Conservation (phyloP, 2,329 filamentous ascomycete species). For the Ophiostoma triangulosporum region DNA sequence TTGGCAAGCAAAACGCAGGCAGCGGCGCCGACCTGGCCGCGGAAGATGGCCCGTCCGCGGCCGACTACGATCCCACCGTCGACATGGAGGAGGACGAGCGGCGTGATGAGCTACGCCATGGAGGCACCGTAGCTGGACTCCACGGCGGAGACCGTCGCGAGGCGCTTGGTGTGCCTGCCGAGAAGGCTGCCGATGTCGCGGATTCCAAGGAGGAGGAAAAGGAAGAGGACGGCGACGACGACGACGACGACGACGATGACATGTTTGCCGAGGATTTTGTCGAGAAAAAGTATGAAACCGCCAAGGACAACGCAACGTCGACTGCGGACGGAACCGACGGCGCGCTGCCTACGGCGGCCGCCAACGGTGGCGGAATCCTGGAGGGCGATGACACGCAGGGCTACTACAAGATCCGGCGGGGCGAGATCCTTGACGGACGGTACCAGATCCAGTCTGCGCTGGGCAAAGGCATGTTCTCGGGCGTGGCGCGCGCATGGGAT, state of each 20-base stretch:
- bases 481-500: constrained; percentile 81
- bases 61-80: constrained; percentile 78
- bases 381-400: constrained; percentile 92
- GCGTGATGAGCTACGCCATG: constrained; percentile 51
- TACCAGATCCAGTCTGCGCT: constrained; percentile 82
- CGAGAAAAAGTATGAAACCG: constrained; percentile 46
- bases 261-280: constrained; percentile 83
- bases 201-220: neutral
- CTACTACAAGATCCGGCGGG: constrained; percentile 89
- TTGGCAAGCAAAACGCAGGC: constrained; percentile 26
- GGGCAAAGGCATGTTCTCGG: constrained; percentile 92
- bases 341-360: constrained; percentile 33
- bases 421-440: constrained; percentile 76
- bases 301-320: constrained; percentile 21
- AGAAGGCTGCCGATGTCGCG: constrained; percentile 14
- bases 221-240: neutral
- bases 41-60: constrained; percentile 73
- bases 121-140: constrained; percentile 31
- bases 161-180: constrained; percentile 15
- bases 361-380: constrained; percentile 58
- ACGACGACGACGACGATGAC: constrained; percentile 48
- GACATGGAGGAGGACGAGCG: constrained; percentile 78
- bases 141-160: constrained; percentile 27
- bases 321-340: constrained; percentile 21
- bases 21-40: constrained; percentile 18